Base-by-base conservation (phyloP, 352 stramenopile genomes). In the Phytopythium vexans region DNA sequence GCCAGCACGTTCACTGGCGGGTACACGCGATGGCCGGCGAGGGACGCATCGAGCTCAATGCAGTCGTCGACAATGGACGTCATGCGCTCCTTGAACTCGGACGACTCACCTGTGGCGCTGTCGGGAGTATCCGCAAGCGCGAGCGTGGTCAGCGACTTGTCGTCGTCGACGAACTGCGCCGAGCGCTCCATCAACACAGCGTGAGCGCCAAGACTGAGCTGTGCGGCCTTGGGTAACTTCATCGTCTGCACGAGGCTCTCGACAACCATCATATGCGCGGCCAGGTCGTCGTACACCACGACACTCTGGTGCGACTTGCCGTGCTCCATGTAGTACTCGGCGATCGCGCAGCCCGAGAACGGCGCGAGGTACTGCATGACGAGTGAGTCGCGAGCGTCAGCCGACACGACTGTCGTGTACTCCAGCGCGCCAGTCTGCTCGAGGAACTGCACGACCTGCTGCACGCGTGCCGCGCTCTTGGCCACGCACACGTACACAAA, bases 361-460 rank as follows among this genome's bases (percentile, higher is more conserved):
- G 82, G 82, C 47, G 82, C 69, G 40, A 93, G 63, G 65, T 89
- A 93, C 66, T 93, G 82, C 72, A 84, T 58, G 51, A 91, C 82
- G 33, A 76, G 65, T 59, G 80, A 87, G 55, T 88, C 74, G 39
- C 74, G 75, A 45, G 89, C 75, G 44, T 73, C 75, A 0, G 80
- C 69, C 3, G 80, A 75, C 8, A 93, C 64, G 45, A 93, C 64
- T n/a, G 82, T 93, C 50, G 70, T 84, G 66, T 89, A 46, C 31
- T 62, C 51, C 10, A 91, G 35, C 4, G 69, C 65, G 16, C 60
- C 74, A 0, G 67, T 74, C 27, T 75, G 49, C 21, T 68, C 52
- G 16, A 93, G 55, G 8, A 77, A 76, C 43, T 89, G 66, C 7
- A 72, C 58, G 48, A 91, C 82, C 62, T 89, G 80, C 55, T 83